A percentile compares a stretch with the other conserved stretches of the same genome.
These are phyloP conservation scores for Epichloe glyceriae DNA, from an alignment of 2,329 filamentous ascomycete species.

Conservation along the genomic window DNA sequence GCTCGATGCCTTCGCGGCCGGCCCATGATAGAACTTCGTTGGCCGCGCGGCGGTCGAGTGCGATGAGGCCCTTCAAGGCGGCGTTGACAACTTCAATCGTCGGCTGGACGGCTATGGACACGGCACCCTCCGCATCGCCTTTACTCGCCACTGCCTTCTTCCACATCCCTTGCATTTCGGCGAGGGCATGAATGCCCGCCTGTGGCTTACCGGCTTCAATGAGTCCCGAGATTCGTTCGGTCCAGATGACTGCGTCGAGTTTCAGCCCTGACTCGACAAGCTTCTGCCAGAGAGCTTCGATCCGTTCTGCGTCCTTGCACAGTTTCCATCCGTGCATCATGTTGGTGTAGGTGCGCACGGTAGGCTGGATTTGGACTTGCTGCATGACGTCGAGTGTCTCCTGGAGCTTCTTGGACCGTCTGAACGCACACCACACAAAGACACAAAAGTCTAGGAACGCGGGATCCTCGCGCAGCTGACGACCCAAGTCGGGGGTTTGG, in stretches of 20 bases:
- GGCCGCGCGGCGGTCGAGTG: constrained; percentile 34
- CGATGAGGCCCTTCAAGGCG: constrained; percentile 50
- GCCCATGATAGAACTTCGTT: constrained; percentile 47
- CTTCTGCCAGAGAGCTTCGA: constrained; percentile 55
- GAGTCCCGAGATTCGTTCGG: constrained; percentile 53
- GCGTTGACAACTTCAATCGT: constrained; percentile 56
- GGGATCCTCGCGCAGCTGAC: constrained; percentile 18
- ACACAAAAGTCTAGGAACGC: constrained; percentile 28
- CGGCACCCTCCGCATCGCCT: constrained; percentile 12
- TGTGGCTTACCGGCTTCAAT: constrained; percentile 41
- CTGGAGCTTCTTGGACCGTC: constrained; percentile 16
- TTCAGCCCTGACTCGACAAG: constrained; percentile 43
- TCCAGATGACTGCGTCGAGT: constrained; percentile 58
- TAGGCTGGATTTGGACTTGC: constrained; percentile 40
- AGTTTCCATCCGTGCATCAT: constrained; percentile 61
- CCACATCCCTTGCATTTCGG: constrained; percentile 55
- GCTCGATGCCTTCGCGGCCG: constrained; percentile 37
- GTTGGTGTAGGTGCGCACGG: constrained; percentile 53
- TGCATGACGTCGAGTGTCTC: constrained; percentile 31
- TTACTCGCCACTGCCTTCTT: constrained; percentile 20
- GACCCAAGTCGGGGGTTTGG: constrained; percentile 12
- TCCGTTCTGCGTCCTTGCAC: constrained; percentile 41
- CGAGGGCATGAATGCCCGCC: constrained; percentile 48
- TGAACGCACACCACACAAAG: constrained; percentile 26
- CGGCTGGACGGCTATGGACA: constrained; percentile 39